These are phyloP conservation scores for Coemansia sp. DNA, from an alignment of 192 early-diverging fungal genomes.

Conservation along the genomic window DNA sequence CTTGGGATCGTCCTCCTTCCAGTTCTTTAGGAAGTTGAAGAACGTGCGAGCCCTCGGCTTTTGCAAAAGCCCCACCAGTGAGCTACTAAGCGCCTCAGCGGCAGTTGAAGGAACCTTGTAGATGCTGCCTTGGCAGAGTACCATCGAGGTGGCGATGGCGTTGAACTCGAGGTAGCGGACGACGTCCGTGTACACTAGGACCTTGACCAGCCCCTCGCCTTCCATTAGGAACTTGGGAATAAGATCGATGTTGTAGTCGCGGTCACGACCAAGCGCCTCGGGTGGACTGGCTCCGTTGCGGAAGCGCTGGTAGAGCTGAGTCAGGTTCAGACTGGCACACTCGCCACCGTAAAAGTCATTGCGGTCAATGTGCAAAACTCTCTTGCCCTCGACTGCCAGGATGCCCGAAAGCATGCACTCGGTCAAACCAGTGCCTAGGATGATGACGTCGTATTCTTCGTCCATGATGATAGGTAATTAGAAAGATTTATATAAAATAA, in stretches of 20 bases:
- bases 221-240: conserved; percentile 99
- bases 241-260: conserved; percentile 97
- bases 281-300: conserved; percentile 61
- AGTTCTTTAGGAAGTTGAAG: conserved; percentile 95
- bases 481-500: conserved; percentile 5
- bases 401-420: conserved; percentile 90
- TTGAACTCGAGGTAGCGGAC: conserved; percentile 98
- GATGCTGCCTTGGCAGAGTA: conserved; percentile 88
- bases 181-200: conserved; percentile 97
- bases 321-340: conserved; percentile 93
- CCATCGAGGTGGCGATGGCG: conserved; percentile 92
- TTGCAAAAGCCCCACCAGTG: conserved; percentile 94
- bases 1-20: conserved; percentile 77
- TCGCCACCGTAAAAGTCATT: conserved; percentile 99
- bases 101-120: conserved; percentile 95
- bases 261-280: conserved; percentile 65
- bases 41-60: conserved; percentile 93
- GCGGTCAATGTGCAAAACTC: conserved; percentile 89
- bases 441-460: conserved; percentile 88
- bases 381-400: conserved; percentile 89
- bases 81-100: conserved; percentile 80
- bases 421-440: conserved; percentile 88
- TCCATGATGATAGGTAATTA: conserved; percentile 60
- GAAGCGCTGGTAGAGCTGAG: conserved; percentile 85
- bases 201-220: conserved; percentile 95